Percentiles rank a stretch among this genome's conserved stretches.
Evolutionary conservation across 305 asterid species (phyloP).

Genomic region (Solanum chacoense): DNA sequence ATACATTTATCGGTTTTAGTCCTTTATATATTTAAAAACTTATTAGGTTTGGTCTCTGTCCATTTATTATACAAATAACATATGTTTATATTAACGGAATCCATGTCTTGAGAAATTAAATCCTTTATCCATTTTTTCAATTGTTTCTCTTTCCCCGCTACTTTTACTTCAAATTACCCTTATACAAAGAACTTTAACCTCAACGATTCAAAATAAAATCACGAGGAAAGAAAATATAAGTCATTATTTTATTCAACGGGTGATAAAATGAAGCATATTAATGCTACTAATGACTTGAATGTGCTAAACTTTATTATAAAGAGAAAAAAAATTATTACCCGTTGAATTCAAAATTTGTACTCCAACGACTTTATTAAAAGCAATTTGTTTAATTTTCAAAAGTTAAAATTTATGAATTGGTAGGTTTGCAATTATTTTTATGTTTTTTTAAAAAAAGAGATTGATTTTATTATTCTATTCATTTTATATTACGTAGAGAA

Average conservation of each 20-base stretch:
- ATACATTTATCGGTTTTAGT: background rate
- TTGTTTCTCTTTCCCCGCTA: background rate
- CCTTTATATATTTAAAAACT: background rate
- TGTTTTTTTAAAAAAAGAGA: too few species aligned
- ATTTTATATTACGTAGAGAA: background rate
- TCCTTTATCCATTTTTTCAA: background rate
- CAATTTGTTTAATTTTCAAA: too few species aligned
- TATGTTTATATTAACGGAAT: too few species aligned
- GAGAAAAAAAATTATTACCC: too few species aligned
- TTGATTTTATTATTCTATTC: background rate
- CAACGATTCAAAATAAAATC: background rate
- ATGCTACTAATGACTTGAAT: background rate
- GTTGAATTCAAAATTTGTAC: background rate
- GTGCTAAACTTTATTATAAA: background rate
- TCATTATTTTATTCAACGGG: too few species aligned
- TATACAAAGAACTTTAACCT: background rate
- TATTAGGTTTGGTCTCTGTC: background rate
- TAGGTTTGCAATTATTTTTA: background rate
- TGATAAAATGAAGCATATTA: background rate
- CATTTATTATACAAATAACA: background rate
- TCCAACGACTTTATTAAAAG: background rate
- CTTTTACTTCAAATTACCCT: background rate
- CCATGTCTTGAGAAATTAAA: background rate
- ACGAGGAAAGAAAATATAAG: background rate
- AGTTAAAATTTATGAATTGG: background rate